Evolutionary conservation across 164 flowering plant species (phyloP), one percentile per base, ranked within the genome.

Genomic region (Dillenia turbinata): DNA sequence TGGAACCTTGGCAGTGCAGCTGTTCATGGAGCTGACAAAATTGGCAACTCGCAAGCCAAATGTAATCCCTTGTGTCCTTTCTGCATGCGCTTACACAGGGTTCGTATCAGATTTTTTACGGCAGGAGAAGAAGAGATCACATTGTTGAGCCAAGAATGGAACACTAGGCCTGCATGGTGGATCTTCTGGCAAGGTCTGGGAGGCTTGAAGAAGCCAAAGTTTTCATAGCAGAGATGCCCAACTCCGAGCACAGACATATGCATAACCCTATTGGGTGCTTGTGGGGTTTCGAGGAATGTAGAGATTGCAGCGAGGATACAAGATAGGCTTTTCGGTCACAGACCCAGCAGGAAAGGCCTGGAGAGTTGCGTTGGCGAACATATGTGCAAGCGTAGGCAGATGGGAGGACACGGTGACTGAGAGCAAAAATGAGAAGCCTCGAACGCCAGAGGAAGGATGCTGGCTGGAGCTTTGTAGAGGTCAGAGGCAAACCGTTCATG

Each of bases 131-230:
- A 24, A 68, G 15, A 7, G 60, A n/a, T 2, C 69, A 75, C 66
- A 80, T 75, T 22, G 57, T 81, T 12, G 54, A 53, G 54, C 82
- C 79, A 19, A 61, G 57, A 53, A 58, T 54, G 51, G 85, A 77
- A 61, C 85, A 83, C 65, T 80, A 64, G 59, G 68, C 75, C 33
- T 80, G 83, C 66, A 66, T 83, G 47, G 77, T 80, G 26, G 77
- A 80, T 61, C 52, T 83, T 26, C 70, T 83, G 72, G 79, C 49
- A 69, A 83, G 68, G 49, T 59, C 63, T 47, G 71, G 75, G 57
- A 61, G 33, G 17, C 47, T 63, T 16, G 55, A 54, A 57, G 75
- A 71, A 55, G 68, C 71, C 12, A 56, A 62, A 19, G 60, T 49
- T 47, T 71, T 67, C 45, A 54, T 71, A 8, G 11, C 49, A 43